Base-by-base conservation (phyloP, 1,284 basidiomycete genomes). In the Sporisorium scitamineum region DNA sequence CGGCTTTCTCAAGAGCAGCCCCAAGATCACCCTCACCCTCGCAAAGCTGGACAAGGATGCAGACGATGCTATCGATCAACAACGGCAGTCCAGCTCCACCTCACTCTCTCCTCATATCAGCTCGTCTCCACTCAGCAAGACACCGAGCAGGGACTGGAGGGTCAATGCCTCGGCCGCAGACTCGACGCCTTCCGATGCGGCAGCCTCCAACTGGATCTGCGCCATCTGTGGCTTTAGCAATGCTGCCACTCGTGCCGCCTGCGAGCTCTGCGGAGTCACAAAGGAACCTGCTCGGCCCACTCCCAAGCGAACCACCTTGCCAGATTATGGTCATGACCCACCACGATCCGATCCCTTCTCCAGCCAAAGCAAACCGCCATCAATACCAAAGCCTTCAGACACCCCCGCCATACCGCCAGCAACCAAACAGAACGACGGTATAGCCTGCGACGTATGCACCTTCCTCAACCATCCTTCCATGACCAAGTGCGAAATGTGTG, bases 381-480 rank as follows among this genome's bases (percentile, higher is more conserved):
- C 59, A 58, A 60, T 51, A 59, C 24, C 62, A 18, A 51, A 34
- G 31, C 34, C 56, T 24, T 10, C 56, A 7, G 34, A 56, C 11
- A 14, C 27, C 3, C n/a, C 24, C 13, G 20, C 34, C 14, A 18
- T 41, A 1, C 48, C 54, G 3, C 56, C 53, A 37, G 7, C 32
- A 14, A n/a, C 34, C 1, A 41, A 44, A 7, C 44, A 56, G 26
- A 26, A 29, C 7, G 58, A 59, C 10, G 76, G 76, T 4, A 18
- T 79, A 0, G 54, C 75, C 0, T 99, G 96, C 86, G 89, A 91
- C 1, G 91, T 91, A 0, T 99, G 96, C 82, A 98, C 96, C 0
- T 99, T 96, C 82, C 87, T 95, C 31, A 99, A 99, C 85, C 91
- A 93, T 75, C 90, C 91, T 0, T 91, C 90, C 1, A 87, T 95